Evolutionary conservation across 2,329 filamentous ascomycete genomes (phyloP).

Genomic region (Penicillium griseofulvum): DNA sequence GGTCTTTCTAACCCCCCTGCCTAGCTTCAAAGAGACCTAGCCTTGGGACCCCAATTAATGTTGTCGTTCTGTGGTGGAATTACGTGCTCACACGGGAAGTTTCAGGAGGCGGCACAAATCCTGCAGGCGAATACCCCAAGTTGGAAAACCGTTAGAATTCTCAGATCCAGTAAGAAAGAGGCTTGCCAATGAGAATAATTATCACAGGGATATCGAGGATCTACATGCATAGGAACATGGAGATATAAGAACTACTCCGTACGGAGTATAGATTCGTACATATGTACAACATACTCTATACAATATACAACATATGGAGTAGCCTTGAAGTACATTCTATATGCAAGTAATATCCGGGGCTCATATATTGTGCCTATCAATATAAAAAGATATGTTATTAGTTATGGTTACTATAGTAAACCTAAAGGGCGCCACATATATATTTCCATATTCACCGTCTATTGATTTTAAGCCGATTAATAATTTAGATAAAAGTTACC

Average conservation of each 20-base stretch:
- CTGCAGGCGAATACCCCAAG: neutral
- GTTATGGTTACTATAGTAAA: neutral
- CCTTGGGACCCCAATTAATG: constrained; percentile 13
- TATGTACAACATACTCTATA: too few relatives aligned
- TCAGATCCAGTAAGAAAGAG: neutral
- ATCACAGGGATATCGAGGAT: too few relatives aligned
- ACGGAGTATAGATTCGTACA: too few relatives aligned
- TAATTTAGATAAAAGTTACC: neutral
- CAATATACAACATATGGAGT: neutral
- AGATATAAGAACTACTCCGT: neutral
- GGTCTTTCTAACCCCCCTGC: neutral
- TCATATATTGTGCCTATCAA: neutral
- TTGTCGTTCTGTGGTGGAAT: constrained; percentile 26
- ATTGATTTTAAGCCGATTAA: neutral
- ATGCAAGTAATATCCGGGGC: too few relatives aligned
- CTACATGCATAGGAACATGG: neutral
- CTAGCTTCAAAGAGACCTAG: neutral
- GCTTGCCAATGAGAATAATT: neutral
- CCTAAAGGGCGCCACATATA: neutral
- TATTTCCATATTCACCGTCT: neutral
- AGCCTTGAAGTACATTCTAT: neutral
- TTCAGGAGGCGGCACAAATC: neutral
- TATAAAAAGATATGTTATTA: neutral
- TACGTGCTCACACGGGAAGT: constrained; percentile 34
- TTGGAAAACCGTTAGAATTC: neutral